These are phyloP conservation scores for Leccinum arenicola DNA, from an alignment of 768 basidiomycete species.

Conservation along the genomic window DNA sequence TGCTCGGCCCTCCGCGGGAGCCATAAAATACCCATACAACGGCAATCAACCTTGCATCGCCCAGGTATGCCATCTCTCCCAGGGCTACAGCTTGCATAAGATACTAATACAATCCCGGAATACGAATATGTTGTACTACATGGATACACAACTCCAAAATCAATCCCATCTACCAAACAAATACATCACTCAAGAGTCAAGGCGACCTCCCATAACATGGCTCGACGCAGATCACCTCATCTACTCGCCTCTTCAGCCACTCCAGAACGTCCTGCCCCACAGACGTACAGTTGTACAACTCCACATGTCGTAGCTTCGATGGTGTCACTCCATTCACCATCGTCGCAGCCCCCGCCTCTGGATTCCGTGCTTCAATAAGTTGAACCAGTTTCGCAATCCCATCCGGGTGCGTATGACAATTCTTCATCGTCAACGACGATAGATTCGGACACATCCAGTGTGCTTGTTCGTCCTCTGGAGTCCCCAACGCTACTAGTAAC, in stretches of 20 bases:
- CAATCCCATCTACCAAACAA: neutral
- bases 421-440: conserved; percentile 56
- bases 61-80: neutral
- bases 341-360: conserved; percentile 37
- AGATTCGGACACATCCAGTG: conserved; percentile 68
- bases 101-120: conserved; percentile 18
- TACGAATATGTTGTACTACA: neutral
- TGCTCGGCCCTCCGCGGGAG: neutral
- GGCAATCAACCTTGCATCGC: neutral
- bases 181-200: conserved; percentile 15
- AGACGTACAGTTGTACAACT: conserved; percentile 63
- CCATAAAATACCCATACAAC: neutral
- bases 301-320: conserved; percentile 51
- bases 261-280: conserved; percentile 66
- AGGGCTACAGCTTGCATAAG: conserved; percentile 4
- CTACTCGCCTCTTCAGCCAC: conserved; percentile 63
- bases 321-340: conserved; percentile 49
- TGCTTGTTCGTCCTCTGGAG: conserved; percentile 56
- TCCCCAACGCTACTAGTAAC: conserved; percentile 53
- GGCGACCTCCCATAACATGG: conserved; percentile 46
- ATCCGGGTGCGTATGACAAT: conserved; percentile 63
- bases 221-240: conserved; percentile 61
- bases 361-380: conserved; percentile 72
- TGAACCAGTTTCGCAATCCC: conserved; percentile 66
- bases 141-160: conserved; percentile 5